phyloP scores from a whole-genome alignment of 495 filamentous ascomycete genomes.

The Hypomontagnella submonticulosa region DNA sequence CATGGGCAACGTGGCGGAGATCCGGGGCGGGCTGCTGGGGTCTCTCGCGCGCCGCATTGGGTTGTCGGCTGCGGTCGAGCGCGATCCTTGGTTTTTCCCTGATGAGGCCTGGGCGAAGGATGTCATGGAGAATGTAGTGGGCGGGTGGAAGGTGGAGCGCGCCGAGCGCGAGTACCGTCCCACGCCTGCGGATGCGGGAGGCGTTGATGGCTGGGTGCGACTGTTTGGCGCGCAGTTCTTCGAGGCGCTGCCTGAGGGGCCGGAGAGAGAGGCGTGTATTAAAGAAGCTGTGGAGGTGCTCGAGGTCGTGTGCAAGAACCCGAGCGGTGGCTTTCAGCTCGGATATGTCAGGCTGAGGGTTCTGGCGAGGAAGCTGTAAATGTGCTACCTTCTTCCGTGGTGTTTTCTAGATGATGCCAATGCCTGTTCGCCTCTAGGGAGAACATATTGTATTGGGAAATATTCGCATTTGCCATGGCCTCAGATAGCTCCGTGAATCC shows the following conservation, averaged over 20 bases:
- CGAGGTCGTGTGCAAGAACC: slow-evolving; percentile 62
- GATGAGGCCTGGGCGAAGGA: slow-evolving; percentile 65
- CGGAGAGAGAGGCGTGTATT: slow-evolving; percentile 64
- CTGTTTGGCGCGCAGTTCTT: slow-evolving; percentile 71
- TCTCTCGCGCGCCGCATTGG: slow-evolving; percentile 65
- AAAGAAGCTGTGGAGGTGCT: slow-evolving; percentile 68
- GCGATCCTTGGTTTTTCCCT: slow-evolving; percentile 80
- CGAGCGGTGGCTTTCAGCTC: slow-evolving; percentile 69
- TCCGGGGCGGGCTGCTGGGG: slow-evolving; percentile 66
- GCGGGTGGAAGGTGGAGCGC: slow-evolving; percentile 70
- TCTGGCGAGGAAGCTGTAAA: slow-evolving; percentile 64
- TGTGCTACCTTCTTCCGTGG: neutral
- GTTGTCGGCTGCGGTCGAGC: slow-evolving; percentile 57
- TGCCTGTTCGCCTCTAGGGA: no score
- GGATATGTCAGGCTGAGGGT: slow-evolving; percentile 80
- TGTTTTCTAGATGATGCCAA: neutral
- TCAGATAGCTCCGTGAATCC: no score
- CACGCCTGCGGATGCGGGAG: slow-evolving; percentile 65
- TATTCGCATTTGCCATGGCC: no score
- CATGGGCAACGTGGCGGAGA: slow-evolving; percentile 74
- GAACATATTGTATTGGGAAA: no score
- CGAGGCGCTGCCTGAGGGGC: slow-evolving; percentile 55
- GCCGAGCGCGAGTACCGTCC: slow-evolving; percentile 74
- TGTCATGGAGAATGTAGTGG: slow-evolving; percentile 60
- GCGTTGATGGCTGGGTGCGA: slow-evolving; percentile 76